Evolutionary conservation across 257 asterid genomes (phyloP), one percentile per base, ranked within the genome.

Genomic region (Paulownia fortunei): DNA sequence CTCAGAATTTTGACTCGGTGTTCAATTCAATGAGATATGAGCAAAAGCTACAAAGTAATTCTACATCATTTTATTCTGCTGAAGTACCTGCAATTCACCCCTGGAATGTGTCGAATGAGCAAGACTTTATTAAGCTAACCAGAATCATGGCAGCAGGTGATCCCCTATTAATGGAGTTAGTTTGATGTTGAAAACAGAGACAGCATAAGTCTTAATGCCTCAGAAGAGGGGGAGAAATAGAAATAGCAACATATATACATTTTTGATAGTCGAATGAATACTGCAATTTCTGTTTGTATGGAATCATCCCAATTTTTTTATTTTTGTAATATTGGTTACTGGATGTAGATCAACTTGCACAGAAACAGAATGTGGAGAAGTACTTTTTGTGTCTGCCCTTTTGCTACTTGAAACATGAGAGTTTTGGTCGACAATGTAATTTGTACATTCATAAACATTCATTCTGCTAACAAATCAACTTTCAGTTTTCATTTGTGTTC

Each of bases 121-220:
- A 96, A 75, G 97, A 96, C 76, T 96, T 96, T 78, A 96, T 96
- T 26, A 88, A 86, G 87, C 88, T 96, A 34, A 75, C 92, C 41
- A 88, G 97, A 82, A 75, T 88, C 52, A 93, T 96, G 99, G 98
- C 99, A 0, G 96, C 94, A 0, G 99, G 99, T 7, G 99, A 96
- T 76, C 99, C 99, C 3, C 78, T 96, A 71, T 84, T 96, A 37
- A 84, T 96, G 99, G 99, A 96, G 84, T 85, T 96, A 73, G 92
- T 92, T 36, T 95, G 89, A 88, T 65, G 79, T 69, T 41, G 24
- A 61, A 66, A 78, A 54, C 26, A 71, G 36, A 69, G 76, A 58
- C 70, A 64, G 68, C 9, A 27, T 60, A 37, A 72, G 64, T 76
- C 55, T 73, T 70, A 54, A 46, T 78, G 52, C 82, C 85, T 84